Evolutionary conservation across 1,284 basidiomycete genomes (phyloP).

Genomic region (Pholiota adiposa): DNA sequence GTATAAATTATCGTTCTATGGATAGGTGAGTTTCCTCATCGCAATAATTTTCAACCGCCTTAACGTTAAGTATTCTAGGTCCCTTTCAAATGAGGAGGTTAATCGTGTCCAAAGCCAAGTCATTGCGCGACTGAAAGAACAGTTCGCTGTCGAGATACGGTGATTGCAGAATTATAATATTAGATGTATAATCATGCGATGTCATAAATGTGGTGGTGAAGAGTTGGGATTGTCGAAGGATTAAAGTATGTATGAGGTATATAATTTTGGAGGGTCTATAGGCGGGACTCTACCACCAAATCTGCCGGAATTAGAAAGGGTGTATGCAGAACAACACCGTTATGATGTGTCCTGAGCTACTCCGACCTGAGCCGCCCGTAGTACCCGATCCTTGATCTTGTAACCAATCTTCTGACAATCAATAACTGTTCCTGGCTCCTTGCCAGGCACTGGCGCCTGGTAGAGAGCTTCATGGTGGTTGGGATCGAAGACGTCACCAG

Average conservation of each 20-base stretch:
- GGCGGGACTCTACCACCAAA: not conserved
- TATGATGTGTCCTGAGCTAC: constrained; percentile 77
- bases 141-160: constrained; percentile 83
- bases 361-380: constrained; percentile 96
- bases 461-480: constrained; percentile 95
- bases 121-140: constrained; percentile 52
- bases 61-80: constrained; percentile 48
- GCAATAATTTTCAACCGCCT: not conserved
- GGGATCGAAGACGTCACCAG: constrained; percentile 93
- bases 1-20: constrained; percentile 97
- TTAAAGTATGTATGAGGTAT: constrained; percentile 29
- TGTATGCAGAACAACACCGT: constrained; percentile 4
- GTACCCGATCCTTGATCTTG: constrained; percentile 89
- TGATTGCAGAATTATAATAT: constrained; percentile 47
- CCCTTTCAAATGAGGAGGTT: constrained; percentile 89
- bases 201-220: constrained; percentile 9
- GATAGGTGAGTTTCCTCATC: constrained; percentile 65
- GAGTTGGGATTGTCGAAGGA: constrained; percentile 29
- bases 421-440: constrained; percentile 88
- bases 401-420: constrained; percentile 93
- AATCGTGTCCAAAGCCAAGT: constrained; percentile 77
- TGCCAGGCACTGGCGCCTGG: constrained; percentile 89
- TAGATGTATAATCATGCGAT: constrained; percentile 31
- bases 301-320: not conserved
- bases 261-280: constrained; percentile 25